Conservation (phyloP, 139 green algal species). For the Tetraselmis striata region DNA sequence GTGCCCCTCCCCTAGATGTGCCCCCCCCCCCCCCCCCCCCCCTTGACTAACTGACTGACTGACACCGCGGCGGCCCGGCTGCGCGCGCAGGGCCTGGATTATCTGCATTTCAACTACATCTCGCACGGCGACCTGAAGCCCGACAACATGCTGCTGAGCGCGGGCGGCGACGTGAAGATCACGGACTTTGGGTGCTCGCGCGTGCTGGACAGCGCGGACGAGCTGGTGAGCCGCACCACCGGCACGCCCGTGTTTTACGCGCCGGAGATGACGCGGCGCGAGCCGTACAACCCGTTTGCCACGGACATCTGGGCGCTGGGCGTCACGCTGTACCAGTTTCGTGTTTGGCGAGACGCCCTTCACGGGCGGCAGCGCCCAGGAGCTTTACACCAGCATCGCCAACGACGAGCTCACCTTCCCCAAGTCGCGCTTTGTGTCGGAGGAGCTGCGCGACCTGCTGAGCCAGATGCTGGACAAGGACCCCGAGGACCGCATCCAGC, state of each 20-base stretch:
- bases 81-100: constrained; percentile 71
- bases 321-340: constrained; percentile 74
- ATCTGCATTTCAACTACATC: constrained; percentile 70
- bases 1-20: no score
- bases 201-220: constrained; percentile 48
- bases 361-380: constrained; percentile 3
- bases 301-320: constrained; percentile 80
- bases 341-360: constrained; percentile 64
- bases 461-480: constrained; percentile 68
- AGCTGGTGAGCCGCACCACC: constrained; percentile 24
- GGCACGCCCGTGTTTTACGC: constrained; percentile 71
- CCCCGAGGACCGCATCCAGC: constrained; percentile 52
- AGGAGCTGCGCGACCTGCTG: constrained; percentile 52
- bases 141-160: constrained; percentile 79
- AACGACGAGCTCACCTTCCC: background rate
- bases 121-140: constrained; percentile 84
- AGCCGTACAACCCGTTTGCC: constrained; percentile 37
- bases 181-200: constrained; percentile 75
- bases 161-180: constrained; percentile 75
- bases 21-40: no score
- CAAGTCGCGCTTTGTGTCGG: background rate
- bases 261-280: constrained; percentile 42
- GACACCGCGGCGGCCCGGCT: no score
- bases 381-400: background rate
- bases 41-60: no score